phyloP scores from a whole-genome alignment of 768 basidiomycete genomes.

The Suillus lakei region DNA sequence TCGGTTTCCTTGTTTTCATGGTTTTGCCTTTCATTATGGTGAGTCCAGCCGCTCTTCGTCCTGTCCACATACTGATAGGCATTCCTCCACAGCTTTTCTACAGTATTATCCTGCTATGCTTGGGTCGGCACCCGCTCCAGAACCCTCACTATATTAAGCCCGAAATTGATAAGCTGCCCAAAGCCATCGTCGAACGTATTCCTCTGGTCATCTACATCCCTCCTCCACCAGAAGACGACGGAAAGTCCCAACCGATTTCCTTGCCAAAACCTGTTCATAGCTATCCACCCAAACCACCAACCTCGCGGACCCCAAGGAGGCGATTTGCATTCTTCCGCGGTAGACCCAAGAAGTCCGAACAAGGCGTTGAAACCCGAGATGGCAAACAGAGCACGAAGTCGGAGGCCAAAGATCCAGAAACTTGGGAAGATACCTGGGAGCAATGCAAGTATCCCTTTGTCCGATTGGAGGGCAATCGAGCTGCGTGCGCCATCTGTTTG shows the following conservation, averaged over 20 bases:
- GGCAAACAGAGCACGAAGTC: constrained; percentile 14
- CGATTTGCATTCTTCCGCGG: constrained; percentile 59
- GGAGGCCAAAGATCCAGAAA: constrained; percentile 40
- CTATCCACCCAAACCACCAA: constrained; percentile 63
- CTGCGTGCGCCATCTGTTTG: constrained; percentile 83
- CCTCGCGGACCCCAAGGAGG: constrained; percentile 38
- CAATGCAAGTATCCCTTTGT: constrained; percentile 81
- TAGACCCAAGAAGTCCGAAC: constrained; percentile 26
- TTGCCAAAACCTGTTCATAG: constrained; percentile 54
- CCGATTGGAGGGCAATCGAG: constrained; percentile 79
- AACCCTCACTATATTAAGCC: constrained; percentile 75
- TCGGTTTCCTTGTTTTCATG: constrained; percentile 79
- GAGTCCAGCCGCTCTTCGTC: constrained; percentile 33
- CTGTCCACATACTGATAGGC: constrained; percentile 11
- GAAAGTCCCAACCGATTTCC: constrained; percentile 37
- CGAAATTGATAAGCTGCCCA: constrained; percentile 76
- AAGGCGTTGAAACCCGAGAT: constrained; percentile 21
- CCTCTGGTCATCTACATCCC: constrained; percentile 88
- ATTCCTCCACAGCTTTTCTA: constrained; percentile 60
- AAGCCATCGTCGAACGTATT: constrained; percentile 74
- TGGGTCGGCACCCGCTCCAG: constrained; percentile 81
- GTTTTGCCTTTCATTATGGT: constrained; percentile 82
- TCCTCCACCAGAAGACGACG: constrained; percentile 61
- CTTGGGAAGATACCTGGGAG: constrained; percentile 85
- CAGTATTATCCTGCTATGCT: constrained; percentile 78